Percentiles rank a stretch among this genome's conserved stretches.
Conservation (phyloP, 23 red algal genomes). For the Gracilaria domingensis region DNA sequence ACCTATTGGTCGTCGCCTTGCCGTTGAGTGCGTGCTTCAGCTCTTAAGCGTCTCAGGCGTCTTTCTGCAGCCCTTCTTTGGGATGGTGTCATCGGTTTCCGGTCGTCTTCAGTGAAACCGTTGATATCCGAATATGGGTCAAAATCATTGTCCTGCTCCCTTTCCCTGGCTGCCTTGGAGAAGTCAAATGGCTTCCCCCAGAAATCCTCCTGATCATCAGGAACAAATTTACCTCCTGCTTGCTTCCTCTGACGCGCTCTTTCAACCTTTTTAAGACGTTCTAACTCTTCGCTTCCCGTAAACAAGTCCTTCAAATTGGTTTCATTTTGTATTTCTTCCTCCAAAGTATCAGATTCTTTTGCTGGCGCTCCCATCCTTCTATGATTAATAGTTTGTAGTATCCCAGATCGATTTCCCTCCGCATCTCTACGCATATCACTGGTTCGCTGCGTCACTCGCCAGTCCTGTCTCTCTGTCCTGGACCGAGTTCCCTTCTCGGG, state of each 20-base stretch:
- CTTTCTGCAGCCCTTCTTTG: constrained; percentile 60
- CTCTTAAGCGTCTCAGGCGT: constrained; percentile 18
- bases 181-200: constrained; percentile 68
- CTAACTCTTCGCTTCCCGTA: not conserved
- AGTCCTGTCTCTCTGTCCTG: not conserved
- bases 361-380: not conserved
- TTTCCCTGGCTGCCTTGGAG: constrained; percentile 20
- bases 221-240: not conserved
- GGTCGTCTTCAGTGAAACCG: not conserved
- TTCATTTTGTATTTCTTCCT: not conserved
- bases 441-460: not conserved
- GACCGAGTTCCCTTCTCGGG: not conserved
- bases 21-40: constrained; percentile 24
- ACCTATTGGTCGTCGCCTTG: not conserved
- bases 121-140: not conserved
- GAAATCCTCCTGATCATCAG: constrained; percentile 2
- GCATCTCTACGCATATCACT: not conserved
- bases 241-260: constrained; percentile 10
- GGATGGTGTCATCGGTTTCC: constrained; percentile 36
- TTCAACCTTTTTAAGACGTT: not conserved
- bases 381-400: not conserved
- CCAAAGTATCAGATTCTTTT: constrained; percentile 1
- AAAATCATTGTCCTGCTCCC: not conserved
- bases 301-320: not conserved
- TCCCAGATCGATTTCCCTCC: not conserved